Percentiles rank a stretch among this genome's conserved stretches.
phyloP scores from a whole-genome alignment of 106 monocot genomes.

The Amphibolis antarctica region DNA sequence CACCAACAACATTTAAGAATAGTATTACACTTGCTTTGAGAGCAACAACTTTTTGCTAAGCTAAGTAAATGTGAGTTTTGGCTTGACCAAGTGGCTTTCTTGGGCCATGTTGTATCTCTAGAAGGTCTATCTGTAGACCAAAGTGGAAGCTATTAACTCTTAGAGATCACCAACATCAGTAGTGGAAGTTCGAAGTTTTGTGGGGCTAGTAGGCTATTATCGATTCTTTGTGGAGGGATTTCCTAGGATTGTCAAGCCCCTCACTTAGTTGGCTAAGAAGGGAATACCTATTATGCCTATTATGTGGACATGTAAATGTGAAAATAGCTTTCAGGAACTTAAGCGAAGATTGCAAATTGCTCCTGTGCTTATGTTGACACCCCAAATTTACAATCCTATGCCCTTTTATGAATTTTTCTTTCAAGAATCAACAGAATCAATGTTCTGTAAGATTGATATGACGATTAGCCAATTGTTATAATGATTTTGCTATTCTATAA shows the following conservation, averaged over 20 bases:
- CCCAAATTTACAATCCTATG: too few relatives aligned
- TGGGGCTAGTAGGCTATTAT: neutral
- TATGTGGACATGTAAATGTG: neutral
- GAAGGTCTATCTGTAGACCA: neutral
- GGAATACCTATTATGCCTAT: neutral
- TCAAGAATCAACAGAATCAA: too few relatives aligned
- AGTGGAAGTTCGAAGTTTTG: neutral
- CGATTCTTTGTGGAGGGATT: neutral
- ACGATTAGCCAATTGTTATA: too few relatives aligned
- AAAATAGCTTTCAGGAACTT: neutral
- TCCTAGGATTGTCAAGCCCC: neutral
- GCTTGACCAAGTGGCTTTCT: neutral
- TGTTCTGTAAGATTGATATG: too few relatives aligned
- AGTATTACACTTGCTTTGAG: neutral
- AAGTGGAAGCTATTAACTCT: neutral
- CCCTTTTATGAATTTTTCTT: too few relatives aligned
- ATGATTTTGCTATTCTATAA: too few relatives aligned
- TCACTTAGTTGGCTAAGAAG: neutral
- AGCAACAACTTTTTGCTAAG: neutral
- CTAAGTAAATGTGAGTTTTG: too few relatives aligned
- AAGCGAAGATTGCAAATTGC: too few relatives aligned
- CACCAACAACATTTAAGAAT: neutral
- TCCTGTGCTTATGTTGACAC: too few relatives aligned
- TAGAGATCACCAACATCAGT: neutral
- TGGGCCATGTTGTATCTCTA: neutral